These are phyloP conservation scores for Aspergillus sojae DNA, from an alignment of 2,329 filamentous ascomycete genomes.

Conservation along the genomic window DNA sequence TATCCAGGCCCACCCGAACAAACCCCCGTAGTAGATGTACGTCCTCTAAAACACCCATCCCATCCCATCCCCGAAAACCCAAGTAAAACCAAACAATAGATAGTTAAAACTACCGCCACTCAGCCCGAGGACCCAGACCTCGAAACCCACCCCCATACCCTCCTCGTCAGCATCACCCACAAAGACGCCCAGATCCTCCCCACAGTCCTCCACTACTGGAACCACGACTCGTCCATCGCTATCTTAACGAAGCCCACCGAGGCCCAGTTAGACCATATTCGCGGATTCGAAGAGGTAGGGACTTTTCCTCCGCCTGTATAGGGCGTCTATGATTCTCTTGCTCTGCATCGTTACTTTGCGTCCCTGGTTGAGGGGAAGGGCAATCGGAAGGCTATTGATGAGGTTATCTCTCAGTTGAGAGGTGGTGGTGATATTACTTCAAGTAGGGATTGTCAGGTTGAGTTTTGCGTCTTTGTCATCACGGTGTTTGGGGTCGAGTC, in stretches of 20 bases:
- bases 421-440: not conserved
- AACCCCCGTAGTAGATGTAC: not conserved
- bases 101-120: not conserved
- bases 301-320: not conserved
- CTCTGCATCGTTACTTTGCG: not conserved
- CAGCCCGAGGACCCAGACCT: not conserved
- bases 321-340: not conserved
- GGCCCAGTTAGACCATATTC: not conserved
- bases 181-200: not conserved
- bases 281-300: not conserved
- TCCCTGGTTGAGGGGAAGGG: not conserved
- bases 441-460: not conserved
- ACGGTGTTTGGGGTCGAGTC: not conserved
- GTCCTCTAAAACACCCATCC: not conserved
- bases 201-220: not conserved
- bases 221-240: not conserved
- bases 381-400: not conserved
- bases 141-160: not conserved
- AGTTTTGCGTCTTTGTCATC: not conserved
- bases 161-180: not conserved
- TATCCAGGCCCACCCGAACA: not conserved
- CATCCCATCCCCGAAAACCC: not conserved
- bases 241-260: not conserved
- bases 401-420: not conserved
- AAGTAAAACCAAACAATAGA: not conserved